Conservation (phyloP, 2,329 filamentous ascomycete species). For the Sphaceloma murrayae region DNA sequence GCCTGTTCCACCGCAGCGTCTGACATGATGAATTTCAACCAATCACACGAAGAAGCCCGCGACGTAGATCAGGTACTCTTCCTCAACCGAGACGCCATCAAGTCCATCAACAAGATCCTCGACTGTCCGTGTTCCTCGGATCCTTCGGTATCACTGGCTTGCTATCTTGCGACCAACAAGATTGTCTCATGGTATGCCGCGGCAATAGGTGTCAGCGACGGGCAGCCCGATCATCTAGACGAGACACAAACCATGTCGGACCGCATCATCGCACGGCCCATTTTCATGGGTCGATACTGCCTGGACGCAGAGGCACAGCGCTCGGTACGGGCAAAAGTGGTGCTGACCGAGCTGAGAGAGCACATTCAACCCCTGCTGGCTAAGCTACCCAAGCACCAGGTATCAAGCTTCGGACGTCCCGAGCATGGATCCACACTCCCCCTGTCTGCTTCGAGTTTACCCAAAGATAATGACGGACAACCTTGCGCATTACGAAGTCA, state of each 20-base stretch:
- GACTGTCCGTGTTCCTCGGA: constrained; percentile 17
- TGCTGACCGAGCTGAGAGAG: constrained; percentile 18
- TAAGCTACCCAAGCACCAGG: constrained; percentile 15
- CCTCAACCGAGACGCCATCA: constrained; percentile 18
- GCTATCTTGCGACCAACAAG: constrained; percentile 18
- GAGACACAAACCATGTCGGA: constrained; percentile 12
- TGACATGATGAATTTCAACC: constrained; percentile 16
- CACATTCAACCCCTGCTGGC: constrained; percentile 17
- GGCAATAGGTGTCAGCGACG: constrained; percentile 14
- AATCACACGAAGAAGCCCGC: constrained; percentile 14
- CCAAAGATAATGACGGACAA: constrained; percentile 14
- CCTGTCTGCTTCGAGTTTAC: constrained; percentile 1
- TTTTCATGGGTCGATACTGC: constrained; percentile 19
- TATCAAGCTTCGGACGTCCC: constrained; percentile 13
- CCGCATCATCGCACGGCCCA: constrained; percentile 15
- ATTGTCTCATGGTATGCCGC: constrained; percentile 19
- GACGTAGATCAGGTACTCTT: constrained; percentile 18
- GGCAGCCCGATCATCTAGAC: constrained; percentile 8
- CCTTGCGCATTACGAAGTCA: constrained; percentile 15
- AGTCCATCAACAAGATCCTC: constrained; percentile 17
- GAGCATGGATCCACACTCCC: constrained; percentile 9
- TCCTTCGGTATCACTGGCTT: constrained; percentile 13
- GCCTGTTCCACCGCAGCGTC: constrained; percentile 12
- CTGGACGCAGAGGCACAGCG: constrained; percentile 17
- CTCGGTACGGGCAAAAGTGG: constrained; percentile 17